Conservation (phyloP, 441 rosid species). For the Erodium texanum region DNA sequence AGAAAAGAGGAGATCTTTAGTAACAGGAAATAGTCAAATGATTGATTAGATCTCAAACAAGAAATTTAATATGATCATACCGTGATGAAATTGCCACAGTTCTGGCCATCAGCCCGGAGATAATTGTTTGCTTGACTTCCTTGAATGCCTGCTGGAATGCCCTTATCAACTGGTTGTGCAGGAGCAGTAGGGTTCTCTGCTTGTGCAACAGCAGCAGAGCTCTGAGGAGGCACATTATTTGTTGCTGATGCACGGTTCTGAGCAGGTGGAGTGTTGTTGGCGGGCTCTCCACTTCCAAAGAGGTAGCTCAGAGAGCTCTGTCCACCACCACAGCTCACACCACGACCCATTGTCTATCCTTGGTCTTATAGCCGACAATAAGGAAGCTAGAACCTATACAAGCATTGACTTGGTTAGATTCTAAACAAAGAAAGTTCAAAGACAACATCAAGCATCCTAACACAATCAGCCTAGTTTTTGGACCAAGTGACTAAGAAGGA, state of each 20-base stretch:
- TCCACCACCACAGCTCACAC: slow-evolving; percentile 52
- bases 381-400: not conserved
- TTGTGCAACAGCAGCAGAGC: slow-evolving; percentile 13
- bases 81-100: slow-evolving; percentile 70
- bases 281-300: slow-evolving; percentile 30
- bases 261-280: slow-evolving; percentile 15
- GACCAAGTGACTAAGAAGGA: too few species aligned
- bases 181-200: not conserved
- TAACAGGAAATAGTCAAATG: not conserved
- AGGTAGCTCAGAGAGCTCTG: slow-evolving; percentile 62
- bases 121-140: slow-evolving; percentile 51
- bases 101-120: slow-evolving; percentile 62
- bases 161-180: slow-evolving; percentile 28
- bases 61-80: slow-evolving; percentile 20
- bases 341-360: slow-evolving; percentile 43
- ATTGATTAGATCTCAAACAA: not conserved
- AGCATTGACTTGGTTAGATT: not conserved
- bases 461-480: too few species aligned
- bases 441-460: not conserved
- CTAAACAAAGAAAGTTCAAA: not conserved
- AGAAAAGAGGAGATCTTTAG: not conserved
- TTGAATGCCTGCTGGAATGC: slow-evolving; percentile 41
- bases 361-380: too few species aligned
- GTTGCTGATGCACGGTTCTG: slow-evolving; percentile 12
- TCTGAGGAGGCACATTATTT: slow-evolving; percentile 23